Base-by-base conservation (phyloP, 176 grass and related monocot species). In the Typha latifolia region DNA sequence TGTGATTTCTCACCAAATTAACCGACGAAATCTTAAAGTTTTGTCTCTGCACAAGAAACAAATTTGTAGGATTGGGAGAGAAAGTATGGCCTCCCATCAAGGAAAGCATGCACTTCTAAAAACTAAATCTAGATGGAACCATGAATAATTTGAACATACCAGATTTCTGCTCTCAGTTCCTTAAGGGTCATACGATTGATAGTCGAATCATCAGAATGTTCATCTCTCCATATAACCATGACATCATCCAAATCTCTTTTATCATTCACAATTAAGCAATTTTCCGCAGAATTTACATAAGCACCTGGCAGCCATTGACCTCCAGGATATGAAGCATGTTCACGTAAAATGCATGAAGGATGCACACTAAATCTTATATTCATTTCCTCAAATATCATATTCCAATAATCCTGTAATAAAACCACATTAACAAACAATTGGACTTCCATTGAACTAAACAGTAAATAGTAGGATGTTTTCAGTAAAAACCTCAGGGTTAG, bases 321-420 rank as follows among this genome's bases (percentile, higher is more conserved):
- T 4, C 93, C 93, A 1, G 88, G 83, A 68, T 77, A 79, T 3
- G 21, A 84, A 56, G 70, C 19, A n/a, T 59, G 81, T 29, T 84
- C 78, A 63, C 59, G 66, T 75, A 89, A 72, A 73, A 92, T 89
- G 69, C 93, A 89, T 23, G 88, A 86, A 48, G 85, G 80, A 29
- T 74, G 66, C 55, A 64, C 72, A 55, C 69, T 80, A 69, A 97
- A 97, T 70, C 74, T 49, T 70, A 97, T 49, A 19, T 71, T 74
- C 88, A 97, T 97, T 51, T 86, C 93, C 59, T 97, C 85, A 62
- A 97, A 89, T 47, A 92, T 59, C 78, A 87, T 68, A 70, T 82
- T 97, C 93, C 93, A 97, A 22, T 87, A 97, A 55, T 12, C 73
- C 93, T 97, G 74, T 63, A 47, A 51, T n/a, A 31, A 62, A 64